Evolutionary conservation across 1,284 basidiomycete genomes (phyloP), one percentile per base, ranked within the genome.

Genomic region (Prillingera fragicola): DNA sequence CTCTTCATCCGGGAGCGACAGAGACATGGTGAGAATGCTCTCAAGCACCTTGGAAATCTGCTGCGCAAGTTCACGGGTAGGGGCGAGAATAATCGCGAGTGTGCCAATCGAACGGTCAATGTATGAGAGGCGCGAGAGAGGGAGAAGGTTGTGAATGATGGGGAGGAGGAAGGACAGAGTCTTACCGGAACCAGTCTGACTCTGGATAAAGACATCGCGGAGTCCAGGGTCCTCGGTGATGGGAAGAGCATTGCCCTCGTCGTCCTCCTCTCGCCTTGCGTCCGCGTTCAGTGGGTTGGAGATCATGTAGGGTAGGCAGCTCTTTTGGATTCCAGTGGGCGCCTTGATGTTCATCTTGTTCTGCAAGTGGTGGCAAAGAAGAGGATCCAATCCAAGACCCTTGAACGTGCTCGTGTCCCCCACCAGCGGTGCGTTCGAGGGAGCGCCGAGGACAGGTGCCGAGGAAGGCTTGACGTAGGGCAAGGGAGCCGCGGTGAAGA

Each of bases 181-280:
- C 74, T 98, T 98, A 58, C 95, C 95, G 0, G 92, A 97, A 48
- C 95, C 95, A 0, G 95, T 98, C 67, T 99, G 94, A 5, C 90
- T 88, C 66, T 97, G 92, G 42, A 99, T 86, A 65, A 98, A 91
- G 13, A 89, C 80, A 69, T 98, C 95, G 44, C 85, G 77, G n/a
- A 66, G 43, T 5, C 32, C 44, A 12, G 48, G 44, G 10, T 38
- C 40, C 23, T 50, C 51, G 3, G 26, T 10, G 6, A 45, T 22
- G 14, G 43, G 38, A 8, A 39, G 32, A 0, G 39, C 23, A 10
- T 28, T 31, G 14, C 40, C 48, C 13, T 48, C 48, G 10, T 51
- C 54, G 21, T 52, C 52, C 21, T 57, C 57, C 13, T 38, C 39
- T 2, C 33, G 23, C 25, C 51, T 35, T 9, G 50, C 47, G 17